Base-by-base conservation (phyloP, 2,329 filamentous ascomycete species). In the Lecanosticta acicola region DNA sequence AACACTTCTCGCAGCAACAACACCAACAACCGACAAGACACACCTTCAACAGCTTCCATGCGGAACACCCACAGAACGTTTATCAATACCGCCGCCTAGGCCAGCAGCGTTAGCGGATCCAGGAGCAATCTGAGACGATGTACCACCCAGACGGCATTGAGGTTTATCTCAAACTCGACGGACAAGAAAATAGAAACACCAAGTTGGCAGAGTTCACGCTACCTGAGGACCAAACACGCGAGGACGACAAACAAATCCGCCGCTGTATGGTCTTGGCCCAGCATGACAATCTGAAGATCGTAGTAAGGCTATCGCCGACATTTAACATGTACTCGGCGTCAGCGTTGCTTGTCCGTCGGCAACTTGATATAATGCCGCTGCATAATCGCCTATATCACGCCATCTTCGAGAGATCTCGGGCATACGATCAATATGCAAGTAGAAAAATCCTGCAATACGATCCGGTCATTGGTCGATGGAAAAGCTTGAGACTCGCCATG, bases 101-200 rank as follows among this genome's bases (percentile, higher is more conserved):
- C 7, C 33, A 36, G 33, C 33, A 36, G 5, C 33, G 33, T 8
- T 18, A 5, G 33, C 33, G 33, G 33, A 5, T 36, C 5, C 33
- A n/a, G n/a, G n/a, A n/a, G n/a, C n/a, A n/a, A n/a, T n/a, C n/a
- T n/a, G n/a, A 18, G 7, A 19, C 5, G 14, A 45, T 45, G 36
- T 32, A 21, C 14, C 43, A 39, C 36, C 21, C 32, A 32, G 34
- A 24, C 36, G 36, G 43, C n/a, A 20, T 37, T 26, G 39, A 43
- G 39, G 40, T 43, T 3, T 43, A 39, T 14, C 33, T 47, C 45
- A 32, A 26, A 5, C 43, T 36, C 1, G 43, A 16, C 5, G 21
- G 26, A 7, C 20, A 37, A 19, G 20, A 45, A 29, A 11, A 11
- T 29, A 11, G 11, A 5, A 29, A 29, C 24, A 29, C 11, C 24